These are phyloP conservation scores for Aspergillus olivimuriae DNA, from an alignment of 495 filamentous ascomycete species.

Conservation along the genomic window DNA sequence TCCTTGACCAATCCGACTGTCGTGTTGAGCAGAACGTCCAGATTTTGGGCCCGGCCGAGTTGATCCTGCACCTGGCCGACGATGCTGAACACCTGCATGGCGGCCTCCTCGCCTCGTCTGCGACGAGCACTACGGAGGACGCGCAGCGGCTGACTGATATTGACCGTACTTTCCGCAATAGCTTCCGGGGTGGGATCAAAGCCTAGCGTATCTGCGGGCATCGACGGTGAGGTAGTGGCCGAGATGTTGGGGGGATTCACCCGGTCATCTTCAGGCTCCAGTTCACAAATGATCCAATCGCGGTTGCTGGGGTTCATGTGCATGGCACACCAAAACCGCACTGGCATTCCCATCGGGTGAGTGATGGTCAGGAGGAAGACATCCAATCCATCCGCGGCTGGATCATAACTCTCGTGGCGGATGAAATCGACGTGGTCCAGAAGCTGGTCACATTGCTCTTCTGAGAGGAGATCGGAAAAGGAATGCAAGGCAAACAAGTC, in stretches of 20 bases:
- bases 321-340: slow-evolving; percentile 85
- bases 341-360: slow-evolving; percentile 39
- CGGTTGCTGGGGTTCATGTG: slow-evolving; percentile 61
- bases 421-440: slow-evolving; percentile 87
- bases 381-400: slow-evolving; percentile 69
- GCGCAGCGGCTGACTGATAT: slow-evolving; percentile 68
- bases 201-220: slow-evolving; percentile 68
- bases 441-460: slow-evolving; percentile 77
- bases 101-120: slow-evolving; percentile 73
- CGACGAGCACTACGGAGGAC: slow-evolving; percentile 73
- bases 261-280: slow-evolving; percentile 81
- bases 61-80: slow-evolving; percentile 63
- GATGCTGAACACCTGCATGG: slow-evolving; percentile 92
- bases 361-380: slow-evolving; percentile 74
- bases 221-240: slow-evolving; percentile 48
- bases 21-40: slow-evolving; percentile 52
- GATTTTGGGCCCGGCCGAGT: slow-evolving; percentile 22
- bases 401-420: slow-evolving; percentile 63
- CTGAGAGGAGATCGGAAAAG: slow-evolving; percentile 73
- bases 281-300: slow-evolving; percentile 80
- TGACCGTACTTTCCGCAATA: slow-evolving; percentile 58
- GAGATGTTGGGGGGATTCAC: slow-evolving; percentile 59
- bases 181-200: slow-evolving; percentile 66
- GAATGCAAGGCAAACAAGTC: slow-evolving; percentile 67
- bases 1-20: slow-evolving; percentile 51